Evolutionary conservation across 192 early-diverging fungal genomes (phyloP), one percentile per base, ranked within the genome.

Genomic region (Podochytrium sp.): DNA sequence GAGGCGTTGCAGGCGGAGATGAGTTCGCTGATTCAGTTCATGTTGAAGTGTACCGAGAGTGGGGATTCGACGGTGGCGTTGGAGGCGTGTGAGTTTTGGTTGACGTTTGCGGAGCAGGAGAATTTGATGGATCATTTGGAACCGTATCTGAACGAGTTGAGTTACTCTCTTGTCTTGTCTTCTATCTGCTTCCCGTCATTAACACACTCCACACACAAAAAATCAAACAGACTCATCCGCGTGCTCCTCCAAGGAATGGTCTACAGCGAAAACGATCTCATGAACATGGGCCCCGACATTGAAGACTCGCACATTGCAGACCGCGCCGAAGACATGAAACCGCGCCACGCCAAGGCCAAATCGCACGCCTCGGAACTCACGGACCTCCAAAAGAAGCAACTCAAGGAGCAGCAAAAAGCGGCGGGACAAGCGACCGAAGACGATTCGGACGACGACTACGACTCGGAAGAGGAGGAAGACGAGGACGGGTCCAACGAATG

Each of bases 81-180:
- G 67, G 98, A 98, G 80, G 97, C 97, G 10, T 96, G 95, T 79
- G 98, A 99, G 83, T 99, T 99, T 81, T 99, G 97, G 97, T 79
- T 97, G 38, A 91, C 92, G 42, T 95, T 98, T 86, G 94, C 94
- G 60, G 98, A 99, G 80, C 95, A 96, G 71, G 91, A 94, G 50
- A 87, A 87, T 33, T 73, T 96, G 67, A 82, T 86, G 56, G 92
- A 83, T 49, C 57, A 86, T 60, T 62, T 89, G 47, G 80, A 83
- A 55, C 79, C 79, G 2, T 85, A 79, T 70, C 50, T 89, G 10
- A 72, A 68, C 18, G 57, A 70, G 60, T 63, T 51, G 3, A 56
- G 23, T 65, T 14, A n/a, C n/a, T 47, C 10, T 47, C 43, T 47
- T 47, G n/a, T 20, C 43, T 14, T 14, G n/a, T 47, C 10, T 47